Percentiles rank a stretch among this genome's conserved stretches.
phyloP scores from a whole-genome alignment of 306 rosid species.

The Lathyrus tuberosus region DNA sequence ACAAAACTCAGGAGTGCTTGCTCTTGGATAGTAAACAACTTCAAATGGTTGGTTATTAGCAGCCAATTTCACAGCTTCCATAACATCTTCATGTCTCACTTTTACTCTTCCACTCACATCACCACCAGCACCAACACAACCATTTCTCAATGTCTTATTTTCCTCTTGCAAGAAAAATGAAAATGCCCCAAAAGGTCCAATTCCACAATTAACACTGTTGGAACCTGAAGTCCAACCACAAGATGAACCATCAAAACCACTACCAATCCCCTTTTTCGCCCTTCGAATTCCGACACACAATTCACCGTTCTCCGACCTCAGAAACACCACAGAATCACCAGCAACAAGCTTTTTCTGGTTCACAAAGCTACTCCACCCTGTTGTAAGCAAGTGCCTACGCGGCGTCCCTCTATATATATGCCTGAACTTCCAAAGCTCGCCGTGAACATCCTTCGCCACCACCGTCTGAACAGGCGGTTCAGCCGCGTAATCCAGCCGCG shows the following conservation, averaged over 20 bases:
- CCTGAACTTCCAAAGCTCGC: conserved; percentile 89
- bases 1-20: conserved; percentile 89
- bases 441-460: conserved; percentile 85
- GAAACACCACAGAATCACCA: conserved; percentile 90
- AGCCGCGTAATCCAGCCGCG: conserved; percentile 80
- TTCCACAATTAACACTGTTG: conserved; percentile 39
- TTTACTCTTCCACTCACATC: conserved; percentile 46
- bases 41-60: conserved; percentile 71
- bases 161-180: conserved; percentile 72
- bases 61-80: conserved; percentile 71
- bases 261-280: conserved; percentile 68
- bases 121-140: conserved; percentile 47
- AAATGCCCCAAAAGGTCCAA: conserved; percentile 61
- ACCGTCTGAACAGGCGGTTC: conserved; percentile 98
- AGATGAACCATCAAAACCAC: conserved; percentile 49
- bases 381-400: conserved; percentile 84
- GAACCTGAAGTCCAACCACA: conserved; percentile 64
- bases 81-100: conserved; percentile 74
- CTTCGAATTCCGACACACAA: conserved; percentile 86
- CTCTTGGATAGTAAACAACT: conserved; percentile 80
- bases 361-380: conserved; percentile 95
- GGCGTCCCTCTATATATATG: conserved; percentile 95
- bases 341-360: conserved; percentile 96
- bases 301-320: conserved; percentile 79
- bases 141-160: conserved; percentile 54